Conservation (phyloP, 2,329 filamentous ascomycete genomes). For the Cercospora brassicicola region DNA sequence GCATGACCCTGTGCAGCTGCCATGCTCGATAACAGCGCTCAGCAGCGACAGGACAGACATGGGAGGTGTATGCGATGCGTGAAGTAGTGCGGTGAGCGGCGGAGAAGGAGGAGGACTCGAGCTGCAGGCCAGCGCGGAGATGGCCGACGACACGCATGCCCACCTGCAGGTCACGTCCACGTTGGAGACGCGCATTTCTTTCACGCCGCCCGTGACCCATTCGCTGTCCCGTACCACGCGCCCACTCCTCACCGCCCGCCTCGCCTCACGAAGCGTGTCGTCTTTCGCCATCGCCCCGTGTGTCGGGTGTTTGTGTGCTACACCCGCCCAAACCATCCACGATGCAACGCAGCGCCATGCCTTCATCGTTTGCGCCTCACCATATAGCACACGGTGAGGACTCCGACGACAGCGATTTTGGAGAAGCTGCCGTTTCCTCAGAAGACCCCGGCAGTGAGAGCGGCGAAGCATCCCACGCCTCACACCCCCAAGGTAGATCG, state of each 20-base stretch:
- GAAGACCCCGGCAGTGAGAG: slow-evolving; percentile 29
- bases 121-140: neutral
- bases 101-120: neutral
- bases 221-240: neutral
- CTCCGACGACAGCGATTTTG: slow-evolving; percentile 30
- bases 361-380: slow-evolving; percentile 31
- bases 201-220: neutral
- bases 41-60: neutral
- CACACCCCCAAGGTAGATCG: neutral
- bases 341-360: slow-evolving; percentile 34
- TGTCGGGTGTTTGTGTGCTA: neutral
- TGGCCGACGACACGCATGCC: neutral
- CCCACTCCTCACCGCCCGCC: neutral
- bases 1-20: neutral
- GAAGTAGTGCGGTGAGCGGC: neutral
- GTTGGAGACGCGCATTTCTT: neutral
- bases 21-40: neutral
- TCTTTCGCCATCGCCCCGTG: neutral
- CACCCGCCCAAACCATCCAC: neutral
- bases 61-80: neutral
- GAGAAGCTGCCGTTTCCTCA: slow-evolving; percentile 22
- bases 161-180: neutral
- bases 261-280: neutral
- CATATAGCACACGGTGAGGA: slow-evolving; percentile 29
- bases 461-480: neutral